phyloP scores from a whole-genome alignment of 2,329 filamentous ascomycete genomes.

The Salinomyces thailandicus region DNA sequence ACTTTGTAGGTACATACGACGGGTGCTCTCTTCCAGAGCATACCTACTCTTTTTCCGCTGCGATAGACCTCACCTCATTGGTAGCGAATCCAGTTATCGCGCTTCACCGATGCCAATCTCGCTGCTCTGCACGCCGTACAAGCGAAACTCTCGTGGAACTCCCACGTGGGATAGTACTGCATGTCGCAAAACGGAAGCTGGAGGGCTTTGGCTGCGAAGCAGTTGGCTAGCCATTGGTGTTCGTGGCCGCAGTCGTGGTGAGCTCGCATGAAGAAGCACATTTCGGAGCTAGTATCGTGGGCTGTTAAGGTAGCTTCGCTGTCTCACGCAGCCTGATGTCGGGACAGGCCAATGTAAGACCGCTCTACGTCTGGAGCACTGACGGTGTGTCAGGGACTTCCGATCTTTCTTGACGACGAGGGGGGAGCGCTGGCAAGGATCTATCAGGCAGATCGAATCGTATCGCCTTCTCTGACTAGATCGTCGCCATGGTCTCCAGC shows the following conservation, averaged over 20 bases:
- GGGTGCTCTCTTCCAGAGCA: too few species aligned
- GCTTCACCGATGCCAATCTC: too few species aligned
- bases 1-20: neutral
- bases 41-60: too few species aligned
- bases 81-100: too few species aligned
- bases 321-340: neutral
- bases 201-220: slow-evolving; percentile 9
- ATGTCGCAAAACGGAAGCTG: slow-evolving; percentile 4
- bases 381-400: neutral
- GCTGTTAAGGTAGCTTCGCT: neutral
- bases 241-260: slow-evolving; percentile 12
- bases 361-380: neutral
- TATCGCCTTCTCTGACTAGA: too few species aligned
- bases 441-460: too few species aligned
- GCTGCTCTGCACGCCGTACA: slow-evolving; percentile 7
- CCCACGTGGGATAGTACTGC: slow-evolving; percentile 6
- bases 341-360: neutral
- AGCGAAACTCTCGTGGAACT: slow-evolving; percentile 7
- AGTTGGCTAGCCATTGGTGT: slow-evolving; percentile 9
- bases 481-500: too few species aligned
- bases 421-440: too few species aligned
- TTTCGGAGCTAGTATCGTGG: neutral
- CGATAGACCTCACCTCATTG: too few species aligned
- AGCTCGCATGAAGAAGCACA: slow-evolving; percentile 12
- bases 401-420: too few species aligned